Evolutionary conservation across 2,329 filamentous ascomycete species (phyloP).

Genomic region (Fusarium avenaceum): DNA sequence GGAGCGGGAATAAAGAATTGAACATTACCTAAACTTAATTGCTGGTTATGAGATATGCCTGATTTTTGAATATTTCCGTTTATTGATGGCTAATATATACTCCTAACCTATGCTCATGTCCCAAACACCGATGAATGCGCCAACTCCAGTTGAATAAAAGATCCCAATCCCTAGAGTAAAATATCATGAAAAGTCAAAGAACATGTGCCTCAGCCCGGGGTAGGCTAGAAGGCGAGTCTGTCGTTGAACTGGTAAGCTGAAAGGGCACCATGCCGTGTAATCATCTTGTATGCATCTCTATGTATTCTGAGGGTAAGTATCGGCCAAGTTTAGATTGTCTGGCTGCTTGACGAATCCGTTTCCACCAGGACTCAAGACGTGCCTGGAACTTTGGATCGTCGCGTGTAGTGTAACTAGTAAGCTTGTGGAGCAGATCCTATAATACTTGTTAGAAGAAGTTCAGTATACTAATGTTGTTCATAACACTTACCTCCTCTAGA

Average conservation of each 20-base stretch:
- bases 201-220: constrained; percentile 6
- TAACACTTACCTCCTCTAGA: constrained; percentile 51
- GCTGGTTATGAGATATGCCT: neutral
- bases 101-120: neutral
- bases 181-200: constrained; percentile 10
- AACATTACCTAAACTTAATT: neutral
- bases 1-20: constrained; percentile 17
- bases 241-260: constrained; percentile 7
- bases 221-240: constrained; percentile 3
- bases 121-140: constrained; percentile 28
- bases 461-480: neutral
- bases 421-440: constrained; percentile 52
- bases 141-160: constrained; percentile 2
- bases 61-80: neutral
- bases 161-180: neutral
- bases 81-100: constrained; percentile 9
- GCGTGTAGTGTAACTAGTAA: constrained; percentile 47
- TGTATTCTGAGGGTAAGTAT: constrained; percentile 53
- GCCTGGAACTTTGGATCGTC: constrained; percentile 50
- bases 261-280: neutral
- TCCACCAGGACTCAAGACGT: constrained; percentile 54
- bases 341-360: constrained; percentile 52
- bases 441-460: constrained; percentile 18
- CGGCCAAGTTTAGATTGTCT: constrained; percentile 54
- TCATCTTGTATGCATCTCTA: constrained; percentile 52